These are phyloP conservation scores for Tolypocladium ovalisporum DNA, from an alignment of 2,329 filamentous ascomycete genomes.

Conservation along the genomic window DNA sequence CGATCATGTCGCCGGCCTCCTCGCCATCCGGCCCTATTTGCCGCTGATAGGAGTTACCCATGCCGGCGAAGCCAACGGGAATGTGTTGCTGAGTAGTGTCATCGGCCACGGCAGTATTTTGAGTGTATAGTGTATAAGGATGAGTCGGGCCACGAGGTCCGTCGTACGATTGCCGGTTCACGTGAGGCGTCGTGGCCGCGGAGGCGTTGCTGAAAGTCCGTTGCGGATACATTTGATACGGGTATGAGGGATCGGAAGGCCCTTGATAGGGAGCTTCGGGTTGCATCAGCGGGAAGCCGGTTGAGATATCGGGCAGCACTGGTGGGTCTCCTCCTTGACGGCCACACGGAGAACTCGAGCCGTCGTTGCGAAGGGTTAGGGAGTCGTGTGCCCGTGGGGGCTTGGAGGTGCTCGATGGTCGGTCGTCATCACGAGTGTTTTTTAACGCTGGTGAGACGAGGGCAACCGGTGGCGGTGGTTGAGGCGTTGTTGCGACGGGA, in stretches of 20 bases:
- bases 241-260: constrained; percentile 66
- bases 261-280: constrained; percentile 58
- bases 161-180: constrained; percentile 35
- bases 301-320: constrained; percentile 16
- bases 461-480: constrained; percentile 6
- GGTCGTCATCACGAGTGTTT: constrained; percentile 14
- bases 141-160: constrained; percentile 62
- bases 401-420: constrained; percentile 47
- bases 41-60: constrained; percentile 56
- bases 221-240: constrained; percentile 78
- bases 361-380: constrained; percentile 41
- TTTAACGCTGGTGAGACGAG: constrained; percentile 12
- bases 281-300: constrained; percentile 25
- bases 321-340: constrained; percentile 1
- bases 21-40: constrained; percentile 71
- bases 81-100: constrained; percentile 35
- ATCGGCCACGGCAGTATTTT: constrained; percentile 54
- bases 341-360: constrained; percentile 17
- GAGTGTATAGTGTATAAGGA: constrained; percentile 78
- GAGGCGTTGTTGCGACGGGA: constrained; percentile 7
- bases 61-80: constrained; percentile 65
- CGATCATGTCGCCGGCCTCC: constrained; percentile 77
- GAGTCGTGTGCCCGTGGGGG: constrained; percentile 36
- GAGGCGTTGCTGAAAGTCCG: constrained; percentile 60
- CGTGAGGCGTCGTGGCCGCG: constrained; percentile 46